phyloP scores from a whole-genome alignment of 116 monocot genomes.

The Papilionanthe hybrid region DNA sequence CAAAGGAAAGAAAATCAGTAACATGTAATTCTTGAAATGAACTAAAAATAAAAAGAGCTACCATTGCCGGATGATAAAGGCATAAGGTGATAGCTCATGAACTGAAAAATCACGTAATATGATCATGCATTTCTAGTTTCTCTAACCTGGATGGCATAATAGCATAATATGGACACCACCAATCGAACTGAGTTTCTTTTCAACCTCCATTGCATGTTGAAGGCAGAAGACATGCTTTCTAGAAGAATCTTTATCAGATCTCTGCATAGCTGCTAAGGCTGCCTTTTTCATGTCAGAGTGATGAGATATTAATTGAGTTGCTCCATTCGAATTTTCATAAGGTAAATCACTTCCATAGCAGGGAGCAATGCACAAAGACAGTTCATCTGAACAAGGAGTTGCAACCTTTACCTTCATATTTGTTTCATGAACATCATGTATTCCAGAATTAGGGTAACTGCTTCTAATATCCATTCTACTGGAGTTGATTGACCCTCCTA shows the following conservation, averaged over 20 bases:
- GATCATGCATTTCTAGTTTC: background rate
- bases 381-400: conserved; percentile 9
- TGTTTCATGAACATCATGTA: background rate
- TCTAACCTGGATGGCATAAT: conserved; percentile 90
- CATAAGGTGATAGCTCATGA: background rate
- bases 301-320: conserved; percentile 4
- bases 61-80: background rate
- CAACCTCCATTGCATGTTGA: conserved; percentile 86
- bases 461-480: background rate
- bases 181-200: conserved; percentile 47
- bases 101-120: background rate
- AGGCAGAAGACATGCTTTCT: conserved; percentile 99
- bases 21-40: background rate
- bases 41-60: background rate
- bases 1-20: background rate
- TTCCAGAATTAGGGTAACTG: conserved; percentile 8
- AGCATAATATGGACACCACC: conserved; percentile 81
- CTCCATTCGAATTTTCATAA: conserved; percentile 5
- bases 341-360: conserved; percentile 6
- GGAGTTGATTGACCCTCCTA: background rate
- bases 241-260: conserved; percentile 80
- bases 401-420: background rate
- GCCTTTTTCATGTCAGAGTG: conserved; percentile 18
- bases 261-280: conserved; percentile 15
- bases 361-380: background rate